Conservation (phyloP, 1,284 basidiomycete genomes). For the Leccinum huronense region DNA sequence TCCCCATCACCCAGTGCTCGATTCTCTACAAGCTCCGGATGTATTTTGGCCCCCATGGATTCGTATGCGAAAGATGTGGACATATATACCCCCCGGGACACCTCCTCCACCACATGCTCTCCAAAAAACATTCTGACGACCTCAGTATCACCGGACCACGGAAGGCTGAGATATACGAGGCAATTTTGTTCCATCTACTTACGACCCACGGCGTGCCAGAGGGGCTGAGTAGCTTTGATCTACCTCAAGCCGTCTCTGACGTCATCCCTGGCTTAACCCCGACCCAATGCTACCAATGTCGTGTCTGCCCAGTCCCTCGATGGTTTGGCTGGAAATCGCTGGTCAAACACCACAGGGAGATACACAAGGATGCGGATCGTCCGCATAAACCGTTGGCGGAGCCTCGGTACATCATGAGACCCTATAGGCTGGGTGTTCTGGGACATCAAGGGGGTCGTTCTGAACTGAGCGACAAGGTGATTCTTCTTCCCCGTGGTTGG, state of each 20-base stretch:
- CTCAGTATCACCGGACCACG: not conserved
- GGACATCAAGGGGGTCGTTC: not conserved
- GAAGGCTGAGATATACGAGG: no score
- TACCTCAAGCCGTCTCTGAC: not conserved
- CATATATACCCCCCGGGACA: not conserved
- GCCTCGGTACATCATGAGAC: not conserved
- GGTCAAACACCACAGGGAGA: not conserved
- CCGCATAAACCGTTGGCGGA: not conserved
- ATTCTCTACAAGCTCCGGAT: not conserved
- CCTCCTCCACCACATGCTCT: not conserved
- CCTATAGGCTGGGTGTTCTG: not conserved
- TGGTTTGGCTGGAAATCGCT: not conserved
- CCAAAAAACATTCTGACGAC: not conserved
- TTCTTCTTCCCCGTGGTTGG: not conserved
- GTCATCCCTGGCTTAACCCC: not conserved
- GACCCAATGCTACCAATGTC: not conserved
- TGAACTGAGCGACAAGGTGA: not conserved
- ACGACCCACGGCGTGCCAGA: not conserved
- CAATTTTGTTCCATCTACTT: not conserved
- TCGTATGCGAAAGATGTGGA: not conserved
- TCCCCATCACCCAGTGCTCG: not conserved
- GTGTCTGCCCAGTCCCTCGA: not conserved
- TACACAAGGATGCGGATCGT: not conserved
- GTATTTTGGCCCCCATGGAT: not conserved
- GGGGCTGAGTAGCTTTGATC: no score